Evolutionary conservation across 1,284 basidiomycete genomes (phyloP), one percentile per base, ranked within the genome.

Genomic region (Termitomyces sp.): DNA sequence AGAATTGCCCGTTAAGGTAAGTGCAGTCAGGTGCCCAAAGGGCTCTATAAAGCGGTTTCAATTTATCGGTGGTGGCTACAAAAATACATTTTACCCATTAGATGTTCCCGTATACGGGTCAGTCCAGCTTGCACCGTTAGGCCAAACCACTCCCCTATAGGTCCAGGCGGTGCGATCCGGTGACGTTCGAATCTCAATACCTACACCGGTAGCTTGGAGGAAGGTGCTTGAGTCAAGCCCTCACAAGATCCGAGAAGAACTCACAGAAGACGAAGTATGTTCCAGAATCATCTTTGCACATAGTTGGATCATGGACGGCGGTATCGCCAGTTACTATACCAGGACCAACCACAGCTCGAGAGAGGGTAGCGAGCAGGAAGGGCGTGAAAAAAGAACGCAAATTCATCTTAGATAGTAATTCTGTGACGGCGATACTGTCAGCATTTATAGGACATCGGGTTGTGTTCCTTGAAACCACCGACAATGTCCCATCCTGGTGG

Each of bases 11-110:
- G 42, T 75, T 68, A 31, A 68, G 33, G 60, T 76, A 75, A 2
- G 71, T 74, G 61, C 80, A 83, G 57, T 82, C 80, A 1, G 80
- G 80, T 0, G 79, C 80, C 80, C 80, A 81, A 3, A 80, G 61
- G 30, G 67, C 64, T 15, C 73, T 76, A 52, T n/a, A 24, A n/a
- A 38, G 26, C 7, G 4, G 24, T 21, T 36, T 28, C 38, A 15
- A 21, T 17, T 7, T 33, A n/a, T 19, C 48, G 6, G n/a, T 9
- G 0, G 6, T 12, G 15, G 2, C n/a, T 19, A 49, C 26, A 7
- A 50, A 52, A 33, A 13, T 13, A 12, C 10, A 10, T 61, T 64
- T 54, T 57, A 77, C 74, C 79, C 80, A 56, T 82, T 78, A 1
- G 69, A 67, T 0, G 69, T 76, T 15, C 71, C 71, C n/a, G 79